Evolutionary conservation across 2,329 filamentous ascomycete species (phyloP).

Genomic region (Fusarium lateritium): DNA sequence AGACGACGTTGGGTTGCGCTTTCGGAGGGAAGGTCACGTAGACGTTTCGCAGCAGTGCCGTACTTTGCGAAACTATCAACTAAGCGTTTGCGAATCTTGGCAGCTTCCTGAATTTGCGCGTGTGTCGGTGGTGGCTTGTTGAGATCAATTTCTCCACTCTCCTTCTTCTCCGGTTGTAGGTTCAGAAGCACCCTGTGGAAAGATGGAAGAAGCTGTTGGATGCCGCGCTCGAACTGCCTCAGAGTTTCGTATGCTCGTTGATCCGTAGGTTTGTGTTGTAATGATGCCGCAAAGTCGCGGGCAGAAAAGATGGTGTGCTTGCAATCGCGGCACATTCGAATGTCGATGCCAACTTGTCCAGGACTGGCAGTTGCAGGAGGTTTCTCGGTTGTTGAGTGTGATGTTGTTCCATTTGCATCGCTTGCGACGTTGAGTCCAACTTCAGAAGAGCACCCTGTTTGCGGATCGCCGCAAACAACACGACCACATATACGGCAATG

Average conservation of each 20-base stretch:
- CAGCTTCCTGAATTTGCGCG: conserved; percentile 85
- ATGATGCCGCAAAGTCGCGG: conserved; percentile 82
- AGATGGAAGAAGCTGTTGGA: conserved; percentile 82
- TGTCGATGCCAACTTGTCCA: conserved; percentile 78
- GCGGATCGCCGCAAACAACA: conserved; percentile 90
- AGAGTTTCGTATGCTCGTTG: conserved; percentile 87
- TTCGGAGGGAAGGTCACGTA: conserved; percentile 82
- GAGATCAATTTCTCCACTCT: conserved; percentile 56
- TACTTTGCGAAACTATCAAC: conserved; percentile 93
- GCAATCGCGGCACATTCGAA: conserved; percentile 95
- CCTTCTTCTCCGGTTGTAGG: conserved; percentile 71
- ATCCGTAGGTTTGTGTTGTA: conserved; percentile 78
- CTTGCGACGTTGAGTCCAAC: conserved; percentile 82
- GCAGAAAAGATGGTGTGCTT: conserved; percentile 73
- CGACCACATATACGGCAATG: conserved; percentile 95
- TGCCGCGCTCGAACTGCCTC: conserved; percentile 89
- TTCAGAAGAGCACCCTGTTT: conserved; percentile 87
- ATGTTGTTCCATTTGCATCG: conserved; percentile 54
- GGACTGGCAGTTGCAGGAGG: conserved; percentile 46
- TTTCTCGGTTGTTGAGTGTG: conserved; percentile 60
- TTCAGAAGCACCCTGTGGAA: conserved; percentile 84
- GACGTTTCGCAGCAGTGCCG: conserved; percentile 82
- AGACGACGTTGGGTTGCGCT: conserved; percentile 80
- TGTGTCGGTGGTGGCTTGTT: conserved; percentile 64
- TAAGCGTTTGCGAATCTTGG: conserved; percentile 89